Evolutionary conservation across 2,329 filamentous ascomycete genomes (phyloP), one percentile per base, ranked within the genome.

Genomic region (Drechslerella stenobrocha): DNA sequence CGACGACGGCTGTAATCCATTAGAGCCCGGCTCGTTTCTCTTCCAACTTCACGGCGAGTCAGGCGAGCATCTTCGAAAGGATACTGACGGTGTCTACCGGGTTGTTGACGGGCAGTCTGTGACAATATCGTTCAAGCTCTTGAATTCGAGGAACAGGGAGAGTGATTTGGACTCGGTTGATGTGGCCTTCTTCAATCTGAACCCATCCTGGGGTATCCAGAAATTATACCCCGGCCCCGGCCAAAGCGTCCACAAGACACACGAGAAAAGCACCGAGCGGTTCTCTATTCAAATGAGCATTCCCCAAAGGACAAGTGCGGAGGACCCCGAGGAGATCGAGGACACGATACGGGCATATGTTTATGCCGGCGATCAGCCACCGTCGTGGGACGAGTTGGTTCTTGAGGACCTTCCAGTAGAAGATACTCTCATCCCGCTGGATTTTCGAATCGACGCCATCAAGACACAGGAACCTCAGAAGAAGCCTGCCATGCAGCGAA

Each of bases 261-360:
- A 5, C 5, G 23, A 45, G 11, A 20, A 11, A 5, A 47, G 30
- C 9, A 2, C 4, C 7, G 52, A 56, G 42, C 22, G 28, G 2
- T 56, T 56, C 26, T 13, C 3, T 4, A n/a, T 56, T 18, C 3
- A 30, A 13, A 48, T 65, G 30, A 44, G 55, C 1, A 18, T 51
- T 7, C 51, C 52, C 5, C 46, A 44, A 3, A 13, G 37, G 8
- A 24, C 30, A 13, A 44, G 11, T 42, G 28, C 23, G 22, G 40
- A 44, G 1, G 47, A 58, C 35, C 9, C 30, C 1, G 30, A 24
- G 3, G 28, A 28, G 2, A 58, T 58, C 9, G 52, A 65, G 15
- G 60, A 65, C n/a, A 58, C 28, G 1, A 44, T 65, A 9, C 46
- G 60, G 18, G 60, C 47, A 2, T 65, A 35, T n/a, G n/a, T 65